A percentile compares a stretch with the other conserved stretches of the same genome.
Evolutionary conservation across 139 green algal species (phyloP).

Genomic region (Chlorella sp.): DNA sequence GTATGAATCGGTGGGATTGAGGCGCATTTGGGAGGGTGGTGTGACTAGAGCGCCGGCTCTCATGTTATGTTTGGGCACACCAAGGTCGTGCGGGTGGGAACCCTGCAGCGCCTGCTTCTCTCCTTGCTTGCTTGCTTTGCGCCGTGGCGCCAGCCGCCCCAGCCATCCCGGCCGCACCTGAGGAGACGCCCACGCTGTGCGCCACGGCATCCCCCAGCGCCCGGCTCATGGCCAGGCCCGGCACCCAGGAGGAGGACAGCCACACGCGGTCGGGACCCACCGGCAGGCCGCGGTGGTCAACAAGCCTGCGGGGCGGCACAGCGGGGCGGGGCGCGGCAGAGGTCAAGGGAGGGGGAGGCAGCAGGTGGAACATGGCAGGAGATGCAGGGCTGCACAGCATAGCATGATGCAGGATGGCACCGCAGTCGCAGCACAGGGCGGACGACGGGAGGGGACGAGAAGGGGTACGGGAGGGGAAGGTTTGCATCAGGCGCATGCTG

Average conservation of each 20-base stretch:
- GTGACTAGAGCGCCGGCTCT: no score
- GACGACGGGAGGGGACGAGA: neutral
- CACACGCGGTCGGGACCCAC: conserved; percentile 88
- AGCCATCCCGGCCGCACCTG: neutral
- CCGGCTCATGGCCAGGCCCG: conserved; percentile 91
- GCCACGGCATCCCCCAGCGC: conserved; percentile 86
- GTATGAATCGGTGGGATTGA: neutral
- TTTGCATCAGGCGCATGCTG: neutral
- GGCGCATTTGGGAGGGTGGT: neutral
- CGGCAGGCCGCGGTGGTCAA: conserved; percentile 75
- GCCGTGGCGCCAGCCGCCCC: neutral
- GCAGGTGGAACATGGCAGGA: no score
- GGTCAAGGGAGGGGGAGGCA: neutral
- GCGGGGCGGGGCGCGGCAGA: neutral
- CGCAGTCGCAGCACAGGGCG: neutral
- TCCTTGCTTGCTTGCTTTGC: neutral
- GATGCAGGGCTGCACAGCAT: neutral
- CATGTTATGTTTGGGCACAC: no score
- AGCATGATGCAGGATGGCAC: neutral
- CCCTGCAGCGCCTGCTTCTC: neutral
- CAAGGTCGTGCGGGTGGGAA: no score
- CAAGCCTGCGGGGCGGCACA: conserved; percentile 53
- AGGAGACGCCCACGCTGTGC: conserved; percentile 84
- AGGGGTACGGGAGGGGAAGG: neutral
- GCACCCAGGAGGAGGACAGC: conserved; percentile 81